Base-by-base conservation (phyloP, 768 basidiomycete genomes). In the Leucosporidium yakuticum region DNA sequence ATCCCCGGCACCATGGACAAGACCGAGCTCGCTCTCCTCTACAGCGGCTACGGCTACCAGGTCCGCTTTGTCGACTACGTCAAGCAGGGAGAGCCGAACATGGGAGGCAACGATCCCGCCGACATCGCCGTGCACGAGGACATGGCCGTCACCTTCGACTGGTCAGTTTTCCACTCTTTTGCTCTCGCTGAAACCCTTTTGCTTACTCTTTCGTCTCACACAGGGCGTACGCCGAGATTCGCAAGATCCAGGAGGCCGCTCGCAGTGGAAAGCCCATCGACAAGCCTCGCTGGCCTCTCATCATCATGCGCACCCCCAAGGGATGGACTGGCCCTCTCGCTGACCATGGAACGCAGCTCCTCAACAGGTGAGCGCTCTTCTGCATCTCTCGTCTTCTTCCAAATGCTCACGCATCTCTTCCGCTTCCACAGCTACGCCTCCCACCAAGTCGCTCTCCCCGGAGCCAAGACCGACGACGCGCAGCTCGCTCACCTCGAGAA, bases 1-100 rank as follows among this genome's bases (percentile, higher is more conserved):
- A 88, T 96, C 67, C 88, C 86, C 67, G 92, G 91, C 50, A 87
- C 87, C 27, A 92, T 94, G 90, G 91, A 94, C 74, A 83, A 95
- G 77, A 86, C 88, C 74, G 92, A 94, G 77, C 79, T 93, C 32
- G 83, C 80, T 23, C 80, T 86, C 0, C 80, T 91, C 31, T 92
- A 90, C 83, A 86, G 71, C 32, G 85, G 88, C n/a, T 77, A 77
- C 63, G 65, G 91, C n/a, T 95, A 93, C 77, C 88, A 92, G 80
- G 86, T 86, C 60, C 85, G 89, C 59, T 86, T 95, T 69, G 86
- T 96, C 68, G 85, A 88, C 63, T 82, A 81, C 74, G 77, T 75
- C 31, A 29, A 62, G 39, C 67, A 76, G 12, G 63, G 74, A 14
- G 54, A 83, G 87, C 70, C 77, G 85, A 50, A 59, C 34, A 74